Base-by-base conservation (phyloP, 208 protist genomes). In the Acanthamoeba royreba region DNA sequence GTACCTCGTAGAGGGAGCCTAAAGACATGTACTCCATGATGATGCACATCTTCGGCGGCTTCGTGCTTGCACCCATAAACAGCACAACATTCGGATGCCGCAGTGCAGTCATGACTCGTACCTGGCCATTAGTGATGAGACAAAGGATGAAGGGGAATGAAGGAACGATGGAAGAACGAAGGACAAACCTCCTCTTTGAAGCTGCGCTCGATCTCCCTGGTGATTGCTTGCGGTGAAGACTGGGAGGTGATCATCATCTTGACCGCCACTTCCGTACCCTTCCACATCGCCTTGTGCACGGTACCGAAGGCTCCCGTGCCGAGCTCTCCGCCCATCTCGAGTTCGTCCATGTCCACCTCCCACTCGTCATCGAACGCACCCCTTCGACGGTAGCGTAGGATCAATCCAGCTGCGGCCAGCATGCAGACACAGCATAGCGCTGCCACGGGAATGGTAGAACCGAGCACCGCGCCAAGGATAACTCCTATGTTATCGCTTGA, bases 71-170 rank as follows among this genome's bases (percentile, higher is more conserved):
- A 1, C 43, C 79, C 79, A 88, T 96, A 46, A 96, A 96, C 0
- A 96, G 93, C 13, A 95, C 88, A 4, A 96, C 61, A 66, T 96
- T 96, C 45, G 95, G 95, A n/a, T 96, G 95, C 4, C 86, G 38
- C 42, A 96, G n/a, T 45, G 94, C 1, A 0, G 61, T 95, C 61
- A 96, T 92, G 45, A 96, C 90, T 13, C 45, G 55, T 8, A 96
- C 95, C 77, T 96, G 79, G 28, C 7, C 4, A 72, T 72, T 72
- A 9, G 31, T 35, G 61, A 38, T 72, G 31, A 72, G 0, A 72
- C 28, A 5, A 40, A n/a, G 42, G 9, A 33, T 8, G 40, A 33
- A 25, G 58, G n/a, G n/a, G 8, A 38, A 3, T 69, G 58, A 35
- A 33, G 40, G 28, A 38, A 69, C 4, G 13, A 22, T 19, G 33